These are phyloP conservation scores for Flueggea neowawraea DNA, from an alignment of 441 rosid species.

Conservation along the genomic window DNA sequence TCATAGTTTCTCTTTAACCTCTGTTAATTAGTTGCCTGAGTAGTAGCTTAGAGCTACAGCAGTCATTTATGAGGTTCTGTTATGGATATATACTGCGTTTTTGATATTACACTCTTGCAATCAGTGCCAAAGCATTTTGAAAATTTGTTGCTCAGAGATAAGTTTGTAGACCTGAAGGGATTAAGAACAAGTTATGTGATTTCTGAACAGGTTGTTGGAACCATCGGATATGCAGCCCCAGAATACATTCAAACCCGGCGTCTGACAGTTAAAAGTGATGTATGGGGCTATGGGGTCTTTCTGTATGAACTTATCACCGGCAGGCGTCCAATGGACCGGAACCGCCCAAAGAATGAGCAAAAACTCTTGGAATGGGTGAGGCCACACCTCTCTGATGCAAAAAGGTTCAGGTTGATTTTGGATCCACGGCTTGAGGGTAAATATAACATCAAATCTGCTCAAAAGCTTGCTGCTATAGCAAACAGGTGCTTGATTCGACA, in stretches of 20 bases:
- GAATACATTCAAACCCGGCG: slow-evolving; percentile 84
- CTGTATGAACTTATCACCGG: slow-evolving; percentile 91
- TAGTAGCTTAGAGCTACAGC: too few relatives aligned
- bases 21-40: background rate
- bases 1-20: background rate
- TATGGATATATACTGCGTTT: too few relatives aligned
- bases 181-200: too few relatives aligned
- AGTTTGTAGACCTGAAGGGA: too few relatives aligned
- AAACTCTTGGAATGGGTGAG: slow-evolving; percentile 87
- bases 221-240: too few relatives aligned
- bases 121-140: too few relatives aligned
- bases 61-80: too few relatives aligned
- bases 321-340: slow-evolving; percentile 72
- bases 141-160: too few relatives aligned
- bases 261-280: slow-evolving; percentile 79
- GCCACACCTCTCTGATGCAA: slow-evolving; percentile 61
- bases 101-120: too few relatives aligned
- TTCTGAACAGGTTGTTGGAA: too few relatives aligned
- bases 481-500: slow-evolving; percentile 67
- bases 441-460: slow-evolving; percentile 43
- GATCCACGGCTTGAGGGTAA: slow-evolving; percentile 75
- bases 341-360: slow-evolving; percentile 76
- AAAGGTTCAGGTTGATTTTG: slow-evolving; percentile 48
- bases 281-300: slow-evolving; percentile 95
- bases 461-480: slow-evolving; percentile 64